Conservation (phyloP, 345 rosid genomes). For the Noccaea bulbosa region DNA sequence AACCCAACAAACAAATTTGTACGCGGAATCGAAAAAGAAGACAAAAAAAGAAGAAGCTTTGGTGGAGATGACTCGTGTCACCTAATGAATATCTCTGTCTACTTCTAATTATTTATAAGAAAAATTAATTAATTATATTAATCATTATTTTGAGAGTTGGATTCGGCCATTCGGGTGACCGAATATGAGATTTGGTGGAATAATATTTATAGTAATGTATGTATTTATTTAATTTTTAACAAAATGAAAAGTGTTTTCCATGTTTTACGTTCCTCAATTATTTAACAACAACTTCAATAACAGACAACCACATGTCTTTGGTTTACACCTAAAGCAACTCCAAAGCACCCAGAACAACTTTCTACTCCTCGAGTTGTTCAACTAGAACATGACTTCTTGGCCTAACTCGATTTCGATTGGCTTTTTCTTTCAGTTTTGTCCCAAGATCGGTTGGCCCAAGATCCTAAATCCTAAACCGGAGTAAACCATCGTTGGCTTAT, state of each 20-base stretch:
- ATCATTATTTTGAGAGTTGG: conserved; percentile 17
- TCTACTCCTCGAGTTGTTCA: conserved; percentile 39
- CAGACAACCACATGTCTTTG: conserved; percentile 26
- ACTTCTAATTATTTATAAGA: conserved; percentile 2
- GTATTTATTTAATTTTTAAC: not conserved
- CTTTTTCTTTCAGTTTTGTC: conserved; percentile 3
- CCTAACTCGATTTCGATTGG: conserved; percentile 28
- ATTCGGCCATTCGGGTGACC: conserved; percentile 37
- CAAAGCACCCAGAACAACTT: conserved; percentile 16
- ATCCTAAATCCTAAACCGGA: conserved; percentile 25
- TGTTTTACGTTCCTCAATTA: conserved; percentile 41
- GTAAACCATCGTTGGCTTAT: not conserved
- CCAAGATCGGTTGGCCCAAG: conserved; percentile 1
- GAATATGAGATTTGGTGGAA: conserved; percentile 27
- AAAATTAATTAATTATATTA: not conserved
- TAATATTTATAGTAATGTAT: not conserved
- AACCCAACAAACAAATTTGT: conserved; percentile 36
- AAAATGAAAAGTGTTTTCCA: not conserved
- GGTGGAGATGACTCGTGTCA: conserved; percentile 44
- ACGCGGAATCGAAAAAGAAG: conserved; percentile 10
- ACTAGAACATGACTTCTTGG: conserved; percentile 36
- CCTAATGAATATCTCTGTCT: conserved; percentile 12
- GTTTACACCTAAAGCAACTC: conserved; percentile 40
- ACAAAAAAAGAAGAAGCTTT: not conserved
- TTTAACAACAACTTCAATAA: conserved; percentile 37